Conservation (phyloP, 140 eudicot genomes). For the Ambrosia hybrid region DNA sequence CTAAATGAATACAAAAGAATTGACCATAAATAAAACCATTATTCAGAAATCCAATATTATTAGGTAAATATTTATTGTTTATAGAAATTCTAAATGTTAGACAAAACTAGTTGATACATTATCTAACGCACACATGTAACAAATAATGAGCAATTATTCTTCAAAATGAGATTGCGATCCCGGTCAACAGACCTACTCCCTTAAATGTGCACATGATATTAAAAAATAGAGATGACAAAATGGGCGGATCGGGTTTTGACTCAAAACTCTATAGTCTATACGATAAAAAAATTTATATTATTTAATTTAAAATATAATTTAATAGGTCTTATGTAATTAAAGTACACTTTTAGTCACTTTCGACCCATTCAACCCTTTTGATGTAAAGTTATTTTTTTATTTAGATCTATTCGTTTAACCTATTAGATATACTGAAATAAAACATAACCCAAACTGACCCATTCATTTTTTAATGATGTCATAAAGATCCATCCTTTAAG, state of each 20-base stretch:
- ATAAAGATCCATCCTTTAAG: neutral
- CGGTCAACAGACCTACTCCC: neutral
- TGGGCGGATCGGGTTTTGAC: neutral
- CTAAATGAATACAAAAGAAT: neutral
- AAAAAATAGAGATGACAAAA: conserved; percentile 7
- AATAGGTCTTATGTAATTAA: neutral
- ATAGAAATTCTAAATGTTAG: neutral
- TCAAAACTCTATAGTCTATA: neutral
- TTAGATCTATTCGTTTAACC: neutral
- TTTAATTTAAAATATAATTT: neutral
- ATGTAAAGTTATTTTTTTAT: neutral
- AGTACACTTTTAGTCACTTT: neutral
- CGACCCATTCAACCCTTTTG: neutral
- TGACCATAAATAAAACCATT: neutral
- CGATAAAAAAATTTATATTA: neutral
- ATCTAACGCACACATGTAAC: neutral
- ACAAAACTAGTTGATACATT: neutral
- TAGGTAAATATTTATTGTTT: neutral
- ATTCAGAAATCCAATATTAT: neutral
- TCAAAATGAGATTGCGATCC: neutral
- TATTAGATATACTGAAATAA: neutral
- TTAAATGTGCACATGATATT: neutral
- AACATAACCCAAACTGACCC: neutral
- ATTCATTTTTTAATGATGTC: neutral
- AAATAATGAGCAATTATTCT: neutral